Base-by-base conservation (phyloP, 192 early-diverging fungal genomes). In the Dimargaris xerosporica region DNA sequence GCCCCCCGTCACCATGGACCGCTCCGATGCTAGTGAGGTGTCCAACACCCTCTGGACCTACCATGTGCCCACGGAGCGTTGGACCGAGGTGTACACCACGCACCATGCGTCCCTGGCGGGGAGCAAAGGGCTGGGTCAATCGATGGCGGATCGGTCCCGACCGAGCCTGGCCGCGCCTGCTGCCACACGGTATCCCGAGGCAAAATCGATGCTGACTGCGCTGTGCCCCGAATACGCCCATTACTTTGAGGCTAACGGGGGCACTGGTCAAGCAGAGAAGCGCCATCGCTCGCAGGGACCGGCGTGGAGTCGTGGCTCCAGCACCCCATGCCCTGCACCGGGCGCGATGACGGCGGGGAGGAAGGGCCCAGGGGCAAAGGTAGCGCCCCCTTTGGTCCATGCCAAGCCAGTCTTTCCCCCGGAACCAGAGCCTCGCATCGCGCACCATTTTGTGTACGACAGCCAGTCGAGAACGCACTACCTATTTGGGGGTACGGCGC, bases 361-460 rank as follows among this genome's bases (percentile, higher is more conserved):
- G n/a, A 5, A 51, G n/a, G 11, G 50, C 11, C 10, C 21, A 5
- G 50, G 13, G 50, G 19, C 6, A 28, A 12, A 19, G 26, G 11
- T 23, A 12, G 25, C 52, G 21, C 52, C 12, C 21, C 3, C 52
- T 2, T 13, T 12, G 9, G n/a, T 28, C 10, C 52, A 26, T 5
- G 16, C 3, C 16, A 17, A 17, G 12, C 47, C 47, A 11, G 47
- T 23, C 1, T 48, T 29, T 56, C 63, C 41, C 25, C 53, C 53
- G 13, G 88, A 86, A 44, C 94, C 94, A 0, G 71, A 79, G 12
- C 88, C 94, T n/a, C 77, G 94, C 30, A 93, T 87, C 75, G 94
- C 91, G 0, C 91, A 94, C 64, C 91, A 96, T 66, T 73, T 93
- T 68, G 90, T 91, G 11, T 98, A 93, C 71, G 87, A 97, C 65